Percentiles rank a stretch among this genome's conserved stretches.
Evolutionary conservation across 805 yeast species (phyloP).

Genomic region (Teunomyces aglyptinius): DNA sequence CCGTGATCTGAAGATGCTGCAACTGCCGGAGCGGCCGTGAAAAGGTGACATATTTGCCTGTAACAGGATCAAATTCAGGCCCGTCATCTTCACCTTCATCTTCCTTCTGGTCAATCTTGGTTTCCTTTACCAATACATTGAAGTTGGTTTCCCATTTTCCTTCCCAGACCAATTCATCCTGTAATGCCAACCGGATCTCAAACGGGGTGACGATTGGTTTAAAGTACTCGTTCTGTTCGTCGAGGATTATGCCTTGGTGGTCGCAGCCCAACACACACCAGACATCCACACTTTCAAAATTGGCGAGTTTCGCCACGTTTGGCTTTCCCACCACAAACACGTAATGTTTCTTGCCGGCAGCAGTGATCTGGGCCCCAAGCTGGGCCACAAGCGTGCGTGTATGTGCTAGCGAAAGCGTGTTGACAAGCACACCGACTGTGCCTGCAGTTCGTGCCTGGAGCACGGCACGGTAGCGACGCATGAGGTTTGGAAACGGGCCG

Average conservation of each 20-base stretch:
- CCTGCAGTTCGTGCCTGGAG: constrained; percentile 88
- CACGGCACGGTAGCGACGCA: constrained; percentile 83
- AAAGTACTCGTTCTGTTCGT: constrained; percentile 73
- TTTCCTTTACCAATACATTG: constrained; percentile 44
- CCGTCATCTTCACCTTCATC: constrained; percentile 40
- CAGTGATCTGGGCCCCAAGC: constrained; percentile 58
- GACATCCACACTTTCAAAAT: constrained; percentile 88
- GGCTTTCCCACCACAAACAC: constrained; percentile 97
- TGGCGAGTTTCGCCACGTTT: constrained; percentile 93
- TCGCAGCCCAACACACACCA: constrained; percentile 97
- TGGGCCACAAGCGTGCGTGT: constrained; percentile 65
- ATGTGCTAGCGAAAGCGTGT: constrained; percentile 79
- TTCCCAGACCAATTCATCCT: constrained; percentile 79
- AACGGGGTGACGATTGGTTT: constrained; percentile 94
- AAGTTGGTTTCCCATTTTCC: constrained; percentile 92
- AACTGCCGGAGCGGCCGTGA: constrained; percentile 73
- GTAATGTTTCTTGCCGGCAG: constrained; percentile 87
- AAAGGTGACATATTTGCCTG: constrained; percentile 68
- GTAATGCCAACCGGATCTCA: constrained; percentile 79
- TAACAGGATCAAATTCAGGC: constrained; percentile 86
- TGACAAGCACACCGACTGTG: constrained; percentile 86
- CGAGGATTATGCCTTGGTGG: constrained; percentile 86
- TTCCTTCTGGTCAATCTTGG: constrained; percentile 33
- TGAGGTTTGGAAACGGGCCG: constrained; percentile 76
- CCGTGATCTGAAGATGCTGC: constrained; percentile 62